phyloP scores from a whole-genome alignment of 139 green algal genomes.

The Coelastrella sp. region DNA sequence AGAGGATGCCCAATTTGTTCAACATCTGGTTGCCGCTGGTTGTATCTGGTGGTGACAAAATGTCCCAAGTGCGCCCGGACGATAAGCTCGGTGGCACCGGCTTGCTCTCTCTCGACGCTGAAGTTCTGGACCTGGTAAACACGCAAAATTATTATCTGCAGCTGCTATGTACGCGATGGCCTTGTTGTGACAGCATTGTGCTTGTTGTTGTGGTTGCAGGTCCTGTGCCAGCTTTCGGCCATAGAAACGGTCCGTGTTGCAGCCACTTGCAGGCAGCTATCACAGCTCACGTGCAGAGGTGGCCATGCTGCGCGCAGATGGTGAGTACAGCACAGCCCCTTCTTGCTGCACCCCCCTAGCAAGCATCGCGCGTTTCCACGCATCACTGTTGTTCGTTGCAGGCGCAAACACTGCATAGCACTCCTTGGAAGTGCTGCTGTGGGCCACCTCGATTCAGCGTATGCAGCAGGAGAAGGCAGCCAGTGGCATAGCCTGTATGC shows the following conservation, averaged over 20 bases:
- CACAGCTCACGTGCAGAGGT: not conserved
- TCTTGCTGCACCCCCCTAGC: not conserved
- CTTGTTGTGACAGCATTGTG: not conserved
- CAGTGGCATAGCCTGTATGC: conserved; percentile 17
- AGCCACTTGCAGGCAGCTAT: not conserved
- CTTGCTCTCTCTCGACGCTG: conserved; percentile 9
- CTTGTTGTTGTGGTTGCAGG: not conserved
- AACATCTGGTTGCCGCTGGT: too few relatives aligned
- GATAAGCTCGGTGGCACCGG: not conserved
- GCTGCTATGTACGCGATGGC: too few relatives aligned
- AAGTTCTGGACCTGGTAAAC: not conserved
- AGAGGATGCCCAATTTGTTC: too few relatives aligned
- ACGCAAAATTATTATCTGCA: not conserved
- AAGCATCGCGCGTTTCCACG: too few relatives aligned
- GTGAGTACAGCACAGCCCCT: not conserved
- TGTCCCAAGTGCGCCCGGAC: not conserved
- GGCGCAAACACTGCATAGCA: not conserved
- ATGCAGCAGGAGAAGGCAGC: not conserved
- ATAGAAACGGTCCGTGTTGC: not conserved
- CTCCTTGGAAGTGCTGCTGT: not conserved
- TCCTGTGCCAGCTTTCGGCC: not conserved
- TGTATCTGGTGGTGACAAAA: not conserved
- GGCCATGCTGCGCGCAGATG: not conserved
- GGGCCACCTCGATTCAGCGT: not conserved
- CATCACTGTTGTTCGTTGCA: not conserved